These are phyloP conservation scores for Leptomonas pyrrhocoris DNA, from an alignment of 208 protist species.

Conservation along the genomic window DNA sequence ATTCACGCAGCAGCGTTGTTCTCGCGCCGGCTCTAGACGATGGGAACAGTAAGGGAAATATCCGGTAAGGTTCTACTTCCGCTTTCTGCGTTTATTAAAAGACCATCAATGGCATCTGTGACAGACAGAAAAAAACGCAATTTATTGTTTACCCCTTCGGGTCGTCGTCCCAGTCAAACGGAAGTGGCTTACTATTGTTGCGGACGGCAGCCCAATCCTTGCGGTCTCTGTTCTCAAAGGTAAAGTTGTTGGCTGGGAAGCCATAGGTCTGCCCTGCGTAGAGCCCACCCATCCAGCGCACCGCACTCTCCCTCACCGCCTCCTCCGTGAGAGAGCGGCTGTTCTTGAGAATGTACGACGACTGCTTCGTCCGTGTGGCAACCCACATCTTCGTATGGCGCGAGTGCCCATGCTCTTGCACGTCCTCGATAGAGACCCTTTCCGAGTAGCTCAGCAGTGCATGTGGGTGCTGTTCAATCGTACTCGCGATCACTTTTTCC, in stretches of 20 bases:
- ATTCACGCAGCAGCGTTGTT: no score
- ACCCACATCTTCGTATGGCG: constrained; percentile 91
- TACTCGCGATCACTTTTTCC: constrained; percentile 66
- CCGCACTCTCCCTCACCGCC: constrained; percentile 64
- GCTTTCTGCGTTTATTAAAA: no score
- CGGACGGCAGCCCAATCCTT: constrained; percentile 50
- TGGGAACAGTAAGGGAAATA: no score
- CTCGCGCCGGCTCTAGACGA: no score
- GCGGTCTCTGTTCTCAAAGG: constrained; percentile 66
- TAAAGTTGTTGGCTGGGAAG: constrained; percentile 89
- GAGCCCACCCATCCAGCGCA: constrained; percentile 80
- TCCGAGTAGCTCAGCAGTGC: constrained; percentile 81
- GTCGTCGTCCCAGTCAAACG: constrained; percentile 71
- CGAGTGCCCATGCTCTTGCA: constrained; percentile 64
- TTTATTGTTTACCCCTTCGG: background rate
- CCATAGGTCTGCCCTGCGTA: constrained; percentile 82
- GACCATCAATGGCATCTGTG: background rate
- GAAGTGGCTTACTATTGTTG: constrained; percentile 52
- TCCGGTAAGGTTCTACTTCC: no score
- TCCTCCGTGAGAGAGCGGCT: constrained; percentile 58
- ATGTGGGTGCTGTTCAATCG: constrained; percentile 73
- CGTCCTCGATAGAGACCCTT: constrained; percentile 57
- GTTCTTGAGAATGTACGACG: constrained; percentile 81
- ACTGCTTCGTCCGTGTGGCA: constrained; percentile 48
- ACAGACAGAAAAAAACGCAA: background rate